Evolutionary conservation across 73 alveolate genomes (phyloP).

Genomic region (Symbiodinium natans): DNA sequence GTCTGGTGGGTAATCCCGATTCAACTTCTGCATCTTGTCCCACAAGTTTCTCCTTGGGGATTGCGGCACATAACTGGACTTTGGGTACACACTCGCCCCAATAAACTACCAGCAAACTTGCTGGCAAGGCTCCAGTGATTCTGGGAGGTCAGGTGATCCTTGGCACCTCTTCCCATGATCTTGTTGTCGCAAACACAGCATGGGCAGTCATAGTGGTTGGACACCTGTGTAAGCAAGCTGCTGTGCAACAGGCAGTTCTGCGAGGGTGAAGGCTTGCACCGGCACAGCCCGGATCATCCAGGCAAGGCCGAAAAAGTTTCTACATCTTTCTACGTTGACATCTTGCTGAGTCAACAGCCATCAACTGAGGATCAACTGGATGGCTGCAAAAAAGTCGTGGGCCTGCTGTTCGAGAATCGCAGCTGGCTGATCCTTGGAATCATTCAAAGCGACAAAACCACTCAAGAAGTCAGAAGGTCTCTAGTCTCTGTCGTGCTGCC

Average conservation of each 20-base stretch:
- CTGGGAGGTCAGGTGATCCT: neutral
- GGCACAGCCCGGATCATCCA: no score
- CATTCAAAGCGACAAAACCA: no score
- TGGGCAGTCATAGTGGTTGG: neutral
- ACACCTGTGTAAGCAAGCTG: neutral
- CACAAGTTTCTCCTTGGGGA: neutral
- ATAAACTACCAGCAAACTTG: neutral
- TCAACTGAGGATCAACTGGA: no score
- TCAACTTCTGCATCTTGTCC: conserved; percentile 14
- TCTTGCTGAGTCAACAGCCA: no score
- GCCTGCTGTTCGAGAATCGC: neutral
- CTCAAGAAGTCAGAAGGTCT: no score
- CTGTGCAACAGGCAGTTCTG: no score
- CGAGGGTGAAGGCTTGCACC: no score
- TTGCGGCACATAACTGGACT: no score
- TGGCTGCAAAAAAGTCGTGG: neutral
- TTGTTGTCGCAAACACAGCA: neutral
- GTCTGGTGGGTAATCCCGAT: neutral
- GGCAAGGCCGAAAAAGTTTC: no score
- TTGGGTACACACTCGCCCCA: no score
- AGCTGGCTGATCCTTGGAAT: neutral
- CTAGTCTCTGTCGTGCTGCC: no score
- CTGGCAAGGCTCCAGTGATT: neutral
- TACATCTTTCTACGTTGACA: no score
- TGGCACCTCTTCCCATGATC: conserved; percentile 1